Evolutionary conservation across 179 eudicot genomes (phyloP).

Genomic region (Carnegiea gigantea): DNA sequence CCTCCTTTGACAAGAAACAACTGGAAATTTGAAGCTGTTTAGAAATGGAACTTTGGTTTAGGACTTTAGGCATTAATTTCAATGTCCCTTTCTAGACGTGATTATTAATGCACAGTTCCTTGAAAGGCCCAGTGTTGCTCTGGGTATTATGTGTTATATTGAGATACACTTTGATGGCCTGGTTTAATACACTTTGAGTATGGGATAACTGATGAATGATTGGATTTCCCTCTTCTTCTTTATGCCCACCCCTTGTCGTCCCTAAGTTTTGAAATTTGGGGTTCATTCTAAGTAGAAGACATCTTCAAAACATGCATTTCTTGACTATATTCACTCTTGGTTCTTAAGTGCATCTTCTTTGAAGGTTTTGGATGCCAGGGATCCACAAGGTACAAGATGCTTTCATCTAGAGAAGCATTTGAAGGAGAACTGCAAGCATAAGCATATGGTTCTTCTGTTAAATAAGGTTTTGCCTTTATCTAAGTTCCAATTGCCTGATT

Average conservation of each 20-base stretch:
- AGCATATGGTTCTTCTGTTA: conserved; percentile 82
- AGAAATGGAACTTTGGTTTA: neutral
- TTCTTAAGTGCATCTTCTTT: neutral
- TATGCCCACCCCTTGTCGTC: neutral
- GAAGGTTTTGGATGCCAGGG: conserved; percentile 97
- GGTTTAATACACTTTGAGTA: neutral
- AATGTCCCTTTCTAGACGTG: neutral
- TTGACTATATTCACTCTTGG: neutral
- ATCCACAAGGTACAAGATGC: conserved; percentile 96
- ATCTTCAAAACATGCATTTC: neutral
- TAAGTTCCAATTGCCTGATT: neutral
- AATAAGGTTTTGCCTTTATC: conserved; percentile 64
- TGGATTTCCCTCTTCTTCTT: neutral
- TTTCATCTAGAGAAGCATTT: conserved; percentile 94
- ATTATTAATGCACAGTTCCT: neutral
- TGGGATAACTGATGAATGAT: neutral
- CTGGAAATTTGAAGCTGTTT: neutral
- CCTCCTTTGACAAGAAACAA: neutral
- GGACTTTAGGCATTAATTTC: neutral
- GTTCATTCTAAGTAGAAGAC: neutral
- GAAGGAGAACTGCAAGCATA: conserved; percentile 84
- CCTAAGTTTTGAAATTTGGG: neutral
- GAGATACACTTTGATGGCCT: neutral
- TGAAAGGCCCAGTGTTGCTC: neutral
- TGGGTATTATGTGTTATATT: neutral